Percentiles rank a stretch among this genome's conserved stretches.
phyloP scores from a whole-genome alignment of 495 filamentous ascomycete species.

The Annulohypoxylon nitens region DNA sequence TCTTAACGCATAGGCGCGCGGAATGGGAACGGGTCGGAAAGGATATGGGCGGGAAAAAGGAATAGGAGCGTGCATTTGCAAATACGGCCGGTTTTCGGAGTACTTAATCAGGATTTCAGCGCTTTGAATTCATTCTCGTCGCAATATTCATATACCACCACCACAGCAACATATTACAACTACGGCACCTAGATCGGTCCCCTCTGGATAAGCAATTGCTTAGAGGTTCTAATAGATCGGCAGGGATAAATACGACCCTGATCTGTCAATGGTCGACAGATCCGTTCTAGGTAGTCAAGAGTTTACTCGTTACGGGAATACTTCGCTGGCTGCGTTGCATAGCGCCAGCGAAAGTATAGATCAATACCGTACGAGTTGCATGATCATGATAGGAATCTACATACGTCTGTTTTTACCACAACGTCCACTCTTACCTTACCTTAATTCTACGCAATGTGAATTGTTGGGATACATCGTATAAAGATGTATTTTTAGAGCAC shows the following conservation, averaged over 20 bases:
- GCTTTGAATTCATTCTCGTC: not conserved
- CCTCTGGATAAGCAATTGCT: not conserved
- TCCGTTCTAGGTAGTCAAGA: not conserved
- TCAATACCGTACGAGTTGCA: not conserved
- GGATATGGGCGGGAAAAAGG: constrained; percentile 3
- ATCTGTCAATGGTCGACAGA: not conserved
- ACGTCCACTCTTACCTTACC: not conserved
- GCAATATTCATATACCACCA: not conserved
- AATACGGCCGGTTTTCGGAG: constrained; percentile 1
- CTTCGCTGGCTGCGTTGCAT: not conserved
- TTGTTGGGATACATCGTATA: not conserved
- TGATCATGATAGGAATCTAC: constrained; percentile 8
- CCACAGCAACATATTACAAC: constrained; percentile 1
- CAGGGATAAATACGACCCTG: not conserved
- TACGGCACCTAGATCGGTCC: not conserved
- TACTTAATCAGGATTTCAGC: not conserved
- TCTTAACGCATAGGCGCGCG: not conserved
- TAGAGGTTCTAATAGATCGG: not conserved
- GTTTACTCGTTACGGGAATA: constrained; percentile 1
- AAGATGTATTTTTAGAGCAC: no score
- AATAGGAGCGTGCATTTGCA: constrained; percentile 20
- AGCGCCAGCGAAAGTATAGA: not conserved
- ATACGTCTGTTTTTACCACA: not conserved
- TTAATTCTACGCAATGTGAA: not conserved
- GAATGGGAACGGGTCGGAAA: constrained; percentile 7